These are phyloP conservation scores for Kickxella alabastrina DNA, from an alignment of 192 early-diverging fungal genomes.

Conservation along the genomic window DNA sequence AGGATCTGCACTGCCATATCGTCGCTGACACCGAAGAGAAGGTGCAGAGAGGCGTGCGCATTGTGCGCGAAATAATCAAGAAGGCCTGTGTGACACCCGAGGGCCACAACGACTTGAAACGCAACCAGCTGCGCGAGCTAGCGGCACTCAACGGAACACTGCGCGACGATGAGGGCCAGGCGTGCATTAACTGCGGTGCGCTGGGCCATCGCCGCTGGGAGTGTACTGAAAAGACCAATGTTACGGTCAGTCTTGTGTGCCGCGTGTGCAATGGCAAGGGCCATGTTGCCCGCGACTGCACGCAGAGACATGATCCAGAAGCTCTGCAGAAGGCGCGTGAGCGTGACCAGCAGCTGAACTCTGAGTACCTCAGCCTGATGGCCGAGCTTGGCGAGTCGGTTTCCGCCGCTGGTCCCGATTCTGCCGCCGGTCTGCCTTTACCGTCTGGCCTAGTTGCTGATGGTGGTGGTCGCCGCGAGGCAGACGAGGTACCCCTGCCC, in stretches of 20 bases:
- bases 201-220: slow-evolving; percentile 87
- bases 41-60: slow-evolving; percentile 75
- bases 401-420: slow-evolving; percentile 2
- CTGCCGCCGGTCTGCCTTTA: background rate
- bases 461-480: background rate
- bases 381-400: slow-evolving; percentile 80
- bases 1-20: slow-evolving; percentile 88
- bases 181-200: slow-evolving; percentile 90
- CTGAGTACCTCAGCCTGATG: slow-evolving; percentile 90
- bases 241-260: slow-evolving; percentile 82
- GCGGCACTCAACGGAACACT: slow-evolving; percentile 95
- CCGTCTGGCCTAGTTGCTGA: background rate
- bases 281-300: slow-evolving; percentile 92
- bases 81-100: slow-evolving; percentile 91
- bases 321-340: slow-evolving; percentile 67
- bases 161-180: slow-evolving; percentile 91
- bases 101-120: slow-evolving; percentile 92
- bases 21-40: slow-evolving; percentile 87
- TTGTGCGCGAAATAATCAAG: slow-evolving; percentile 90
- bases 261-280: slow-evolving; percentile 85
- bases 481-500: no score
- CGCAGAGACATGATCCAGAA: slow-evolving; percentile 79
- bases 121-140: slow-evolving; percentile 89
- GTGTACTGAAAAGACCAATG: slow-evolving; percentile 84
- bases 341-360: slow-evolving; percentile 81